Percentiles rank a stretch among this genome's conserved stretches.
phyloP scores from a whole-genome alignment of 495 filamentous ascomycete species.

The Immersiella caudata region DNA sequence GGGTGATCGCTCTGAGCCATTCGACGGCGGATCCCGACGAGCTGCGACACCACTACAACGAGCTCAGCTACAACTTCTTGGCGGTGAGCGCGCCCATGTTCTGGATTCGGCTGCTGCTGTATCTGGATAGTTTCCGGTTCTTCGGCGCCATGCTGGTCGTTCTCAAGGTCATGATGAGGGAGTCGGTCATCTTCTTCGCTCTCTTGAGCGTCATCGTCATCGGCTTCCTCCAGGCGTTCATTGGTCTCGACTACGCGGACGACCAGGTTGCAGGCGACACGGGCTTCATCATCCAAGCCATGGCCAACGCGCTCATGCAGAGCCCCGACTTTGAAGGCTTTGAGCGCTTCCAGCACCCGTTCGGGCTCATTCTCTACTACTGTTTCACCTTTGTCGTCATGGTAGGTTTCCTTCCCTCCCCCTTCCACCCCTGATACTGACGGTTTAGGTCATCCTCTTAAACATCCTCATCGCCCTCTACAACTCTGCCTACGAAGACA shows the following conservation, averaged over 20 bases:
- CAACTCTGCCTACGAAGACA: slow-evolving; percentile 94
- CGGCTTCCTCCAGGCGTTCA: slow-evolving; percentile 92
- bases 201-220: slow-evolving; percentile 83
- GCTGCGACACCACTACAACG: slow-evolving; percentile 68
- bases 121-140: slow-evolving; percentile 91
- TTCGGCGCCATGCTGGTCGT: slow-evolving; percentile 98
- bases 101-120: slow-evolving; percentile 90
- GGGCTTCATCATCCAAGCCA: slow-evolving; percentile 78
- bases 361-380: slow-evolving; percentile 90
- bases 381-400: slow-evolving; percentile 97
- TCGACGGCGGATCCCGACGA: slow-evolving; percentile 46
- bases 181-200: slow-evolving; percentile 96
- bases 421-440: background rate
- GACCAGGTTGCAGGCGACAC: slow-evolving; percentile 60
- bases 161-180: slow-evolving; percentile 98
- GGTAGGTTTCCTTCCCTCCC: slow-evolving; percentile 50
- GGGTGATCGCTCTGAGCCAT: slow-evolving; percentile 76
- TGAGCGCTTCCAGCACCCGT: slow-evolving; percentile 72
- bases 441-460: slow-evolving; percentile 63
- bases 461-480: slow-evolving; percentile 97
- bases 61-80: slow-evolving; percentile 85
- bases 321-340: slow-evolving; percentile 89
- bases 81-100: slow-evolving; percentile 96
- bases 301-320: slow-evolving; percentile 89
- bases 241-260: slow-evolving; percentile 89